Evolutionary conservation across 1,284 basidiomycete genomes (phyloP), one percentile per base, ranked within the genome.

Genomic region (Entoloma clypeatum): DNA sequence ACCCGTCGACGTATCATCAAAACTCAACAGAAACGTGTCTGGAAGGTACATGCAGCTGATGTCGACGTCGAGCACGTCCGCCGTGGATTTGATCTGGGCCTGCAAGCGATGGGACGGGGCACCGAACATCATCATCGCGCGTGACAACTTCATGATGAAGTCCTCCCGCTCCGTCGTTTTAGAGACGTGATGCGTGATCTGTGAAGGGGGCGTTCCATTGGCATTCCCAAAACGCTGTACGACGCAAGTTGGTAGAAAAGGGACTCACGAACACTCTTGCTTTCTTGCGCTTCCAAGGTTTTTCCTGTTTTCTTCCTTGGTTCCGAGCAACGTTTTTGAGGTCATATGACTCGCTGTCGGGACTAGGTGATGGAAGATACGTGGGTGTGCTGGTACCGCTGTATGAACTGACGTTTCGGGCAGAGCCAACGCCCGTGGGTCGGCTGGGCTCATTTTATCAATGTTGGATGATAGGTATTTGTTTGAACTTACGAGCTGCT

Each of bases 91-190:
- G 51, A 95, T 85, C 61, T 94, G 92, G 5, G 88, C 78, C 57
- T 86, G 88, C 32, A 95, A 74, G 33, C 92, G 81, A 62, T 95
- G 91, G 2, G 84, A 81, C n/a, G 92, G 92, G 2, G 84, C 88
- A 27, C 91, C 91, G 52, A 93, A 95, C 90, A 93, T 93, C 90
- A 95, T 94, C 71, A 96, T 78, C 6, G 90, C 83, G 32, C 92
- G 77, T 11, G 86, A 78, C 27, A 95, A 77, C 69, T 95, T 95
- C 60, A 94, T 68, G 45, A 96, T 73, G 65, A 95, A 95, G 51
- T 93, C 86, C 60, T 95, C 91, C 13, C 93, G 76, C 54, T 85
- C 80, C 34, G 94, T 72, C 50, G 94, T 86, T 43, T 86, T 83
- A 2, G 91, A 91, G 14, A 94, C 86, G 56, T 94, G 92, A 53